Evolutionary conservation across 352 stramenopile species (phyloP).

Genomic region (Pythium apleroticum): DNA sequence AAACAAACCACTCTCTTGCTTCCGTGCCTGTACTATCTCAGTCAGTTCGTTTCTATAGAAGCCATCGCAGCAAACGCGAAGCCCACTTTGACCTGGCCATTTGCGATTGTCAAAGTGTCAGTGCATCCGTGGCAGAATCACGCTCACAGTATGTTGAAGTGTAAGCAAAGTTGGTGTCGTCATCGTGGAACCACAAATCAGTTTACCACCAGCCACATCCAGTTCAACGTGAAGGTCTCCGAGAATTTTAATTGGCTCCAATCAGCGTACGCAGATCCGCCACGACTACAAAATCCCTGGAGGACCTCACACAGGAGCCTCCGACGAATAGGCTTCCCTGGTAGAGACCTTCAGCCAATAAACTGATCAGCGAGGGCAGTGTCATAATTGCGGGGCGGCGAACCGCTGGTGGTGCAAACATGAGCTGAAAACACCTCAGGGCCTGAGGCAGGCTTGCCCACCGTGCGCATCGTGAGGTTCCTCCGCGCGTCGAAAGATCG

Average conservation of each 20-base stretch:
- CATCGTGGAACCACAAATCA: conserved; percentile 1
- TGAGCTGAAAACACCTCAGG: too few relatives aligned
- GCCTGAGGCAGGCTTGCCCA: too few relatives aligned
- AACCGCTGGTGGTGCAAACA: neutral
- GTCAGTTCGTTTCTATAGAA: too few relatives aligned
- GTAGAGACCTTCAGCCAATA: neutral
- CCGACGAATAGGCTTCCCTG: too few relatives aligned
- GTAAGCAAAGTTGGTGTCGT: neutral
- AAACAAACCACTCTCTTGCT: too few relatives aligned
- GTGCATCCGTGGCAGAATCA: too few relatives aligned
- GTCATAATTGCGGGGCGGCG: neutral
- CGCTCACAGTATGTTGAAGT: neutral
- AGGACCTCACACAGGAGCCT: neutral
- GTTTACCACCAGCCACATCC: neutral
- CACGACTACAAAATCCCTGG: neutral
- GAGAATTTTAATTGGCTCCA: neutral
- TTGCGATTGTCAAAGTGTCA: too few relatives aligned
- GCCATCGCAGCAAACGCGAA: too few relatives aligned
- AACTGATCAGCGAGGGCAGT: neutral
- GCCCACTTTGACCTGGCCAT: too few relatives aligned
- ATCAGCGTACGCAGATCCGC: neutral
- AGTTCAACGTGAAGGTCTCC: neutral
- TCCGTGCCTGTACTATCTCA: too few relatives aligned
- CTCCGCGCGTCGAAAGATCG: neutral
- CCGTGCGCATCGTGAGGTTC: neutral